Evolutionary conservation across 2,329 filamentous ascomycete genomes (phyloP), one percentile per base, ranked within the genome.

Genomic region (Colletotrichum shisoi): DNA sequence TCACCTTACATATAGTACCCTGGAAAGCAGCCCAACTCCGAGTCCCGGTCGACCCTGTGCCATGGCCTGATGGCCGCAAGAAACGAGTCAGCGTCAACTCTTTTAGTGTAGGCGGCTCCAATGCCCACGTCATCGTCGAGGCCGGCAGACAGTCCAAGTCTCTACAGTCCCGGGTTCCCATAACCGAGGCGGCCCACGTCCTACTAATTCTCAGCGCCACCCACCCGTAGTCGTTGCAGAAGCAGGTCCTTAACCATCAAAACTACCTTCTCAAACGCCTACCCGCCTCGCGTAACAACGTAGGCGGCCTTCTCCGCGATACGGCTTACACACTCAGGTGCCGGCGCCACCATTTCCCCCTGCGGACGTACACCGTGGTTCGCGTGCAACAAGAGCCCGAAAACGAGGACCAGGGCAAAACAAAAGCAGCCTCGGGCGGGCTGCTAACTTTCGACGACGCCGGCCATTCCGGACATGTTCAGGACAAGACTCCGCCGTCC

Each of bases 71-170:
- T 6, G 69, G 63, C 27, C 67, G 72, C 9, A 31, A 57, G 4
- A 69, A 74, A 19, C 49, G 72, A 21, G 72, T 73, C 2, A 74
- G 72, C 6, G 67, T 79, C 3, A 79, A 63, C 52, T 52, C 39
- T 13, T 79, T 79, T 52, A 76, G 78, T 0, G 69, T 79, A 1
- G 77, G 76, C 4, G 78, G 78, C 7, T 58, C 75, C 1, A 79
- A 79, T 61, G 75, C 74, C 4, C 78, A 79, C 51, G 45, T 62
- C 13, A 44, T 13, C 6, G 2, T n/a, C 1, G 17, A 17, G 15
- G 13, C 40, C 13, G 6, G 6, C 15, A 13, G 6, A 6, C 6
- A 6, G 15, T n/a, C 13, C 17, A 44, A 44, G 40, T 4, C 15
- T 44, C 6, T 15, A 44, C 40, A 4, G 40, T 3, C 40, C 40